Evolutionary conservation across 352 stramenopile genomes (phyloP), one percentile per base, ranked within the genome.

Genomic region (Phytopythium delawarense): DNA sequence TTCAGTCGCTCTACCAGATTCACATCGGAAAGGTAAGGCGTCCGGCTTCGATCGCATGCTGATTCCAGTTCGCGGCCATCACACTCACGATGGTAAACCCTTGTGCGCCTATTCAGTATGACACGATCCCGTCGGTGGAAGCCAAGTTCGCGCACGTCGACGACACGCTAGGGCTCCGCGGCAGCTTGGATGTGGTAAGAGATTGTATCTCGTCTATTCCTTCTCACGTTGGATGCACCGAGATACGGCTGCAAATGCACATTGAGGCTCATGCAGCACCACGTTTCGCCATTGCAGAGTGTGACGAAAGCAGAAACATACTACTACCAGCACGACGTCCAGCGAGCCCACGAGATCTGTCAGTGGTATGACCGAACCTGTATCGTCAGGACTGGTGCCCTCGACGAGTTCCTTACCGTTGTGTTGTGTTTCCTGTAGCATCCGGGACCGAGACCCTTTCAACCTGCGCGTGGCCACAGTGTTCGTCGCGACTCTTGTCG

Each of bases 401-500:
- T 15, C 28, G 30, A 12, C 7, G n/a, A 57, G 3, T 32, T 11
- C 18, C 42, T 25, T 11, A 49, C 1, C 23, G 8, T 15, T 21
- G 42, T 40, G 49, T 11, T 39, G 18, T 56, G 1, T 28, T 39
- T 48, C 25, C 11, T 42, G 12, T 57, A 95, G 87, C 54, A 69
- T 97, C 49, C 80, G 81, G 18, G 75, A 85, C 16, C 61, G 64
- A 37, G 88, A 96, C 67, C 89, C 89, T 8, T 96, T 81, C 66
- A 91, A 95, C 67, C 85, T 80, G 40, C 81, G 87, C 32, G 76
- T 93, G 35, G 81, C 94, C 45, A 72, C 88, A 6, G 79, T 97
- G 3, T 94, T 88, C 42, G 88, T 98, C 8, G 87, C 91, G 8
- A 97, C 91, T 0, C 65, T 98, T 3, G 84, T 98, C 2, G 91